Percentiles rank a stretch among this genome's conserved stretches.
These are phyloP conservation scores for Nepenthes alata DNA, from an alignment of 179 eudicot species.

Conservation along the genomic window DNA sequence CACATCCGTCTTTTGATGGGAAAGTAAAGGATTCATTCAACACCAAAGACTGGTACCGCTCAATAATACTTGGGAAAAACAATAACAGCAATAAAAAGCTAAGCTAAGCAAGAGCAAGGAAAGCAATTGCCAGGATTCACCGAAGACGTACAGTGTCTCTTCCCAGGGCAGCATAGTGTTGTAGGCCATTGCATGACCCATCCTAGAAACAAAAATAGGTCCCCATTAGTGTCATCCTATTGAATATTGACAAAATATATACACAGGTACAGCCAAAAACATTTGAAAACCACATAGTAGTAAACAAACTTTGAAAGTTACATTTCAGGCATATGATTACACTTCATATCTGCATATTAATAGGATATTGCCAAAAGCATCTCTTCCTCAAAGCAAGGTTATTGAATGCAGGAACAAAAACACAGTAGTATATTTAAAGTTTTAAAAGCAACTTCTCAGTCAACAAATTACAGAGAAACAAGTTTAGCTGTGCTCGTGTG, in stretches of 20 bases:
- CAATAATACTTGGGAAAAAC: not conserved
- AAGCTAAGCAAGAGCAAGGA: not conserved
- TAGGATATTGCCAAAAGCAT: no score
- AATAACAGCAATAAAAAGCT: not conserved
- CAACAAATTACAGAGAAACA: no score
- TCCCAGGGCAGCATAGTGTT: conserved; percentile 94
- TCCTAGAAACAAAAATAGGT: conserved; percentile 32
- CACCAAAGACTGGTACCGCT: no score
- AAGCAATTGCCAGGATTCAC: conserved; percentile 6
- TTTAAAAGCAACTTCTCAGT: no score
- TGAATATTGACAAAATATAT: not conserved
- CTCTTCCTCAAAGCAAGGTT: no score
- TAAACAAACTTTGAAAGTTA: no score
- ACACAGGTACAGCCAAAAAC: not conserved
- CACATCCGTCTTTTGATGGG: not conserved
- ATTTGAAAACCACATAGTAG: no score
- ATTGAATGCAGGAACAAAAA: no score
- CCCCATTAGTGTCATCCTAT: not conserved
- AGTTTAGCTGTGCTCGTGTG: no score
- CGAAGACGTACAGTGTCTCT: conserved; percentile 61
- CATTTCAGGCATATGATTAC: no score
- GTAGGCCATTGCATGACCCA: conserved; percentile 98
- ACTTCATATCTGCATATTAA: no score
- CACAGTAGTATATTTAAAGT: no score
- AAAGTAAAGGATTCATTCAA: not conserved